Conservation (phyloP, 2,329 filamentous ascomycete genomes). For the Xylaria sp. region DNA sequence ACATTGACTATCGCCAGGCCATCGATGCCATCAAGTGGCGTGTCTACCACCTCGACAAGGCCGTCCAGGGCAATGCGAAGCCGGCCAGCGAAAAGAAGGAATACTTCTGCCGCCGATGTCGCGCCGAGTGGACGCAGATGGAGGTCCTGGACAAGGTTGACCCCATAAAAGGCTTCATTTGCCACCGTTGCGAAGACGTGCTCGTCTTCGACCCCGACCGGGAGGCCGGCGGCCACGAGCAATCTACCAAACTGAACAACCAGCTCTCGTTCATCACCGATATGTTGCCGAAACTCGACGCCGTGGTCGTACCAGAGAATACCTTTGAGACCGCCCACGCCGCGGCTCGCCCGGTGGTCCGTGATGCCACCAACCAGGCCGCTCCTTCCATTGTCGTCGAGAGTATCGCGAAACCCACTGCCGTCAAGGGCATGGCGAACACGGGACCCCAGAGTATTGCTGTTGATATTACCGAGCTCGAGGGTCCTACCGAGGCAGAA, state of each 20-base stretch:
- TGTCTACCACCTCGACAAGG: constrained; percentile 86
- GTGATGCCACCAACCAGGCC: constrained; percentile 75
- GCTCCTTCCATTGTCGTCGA: constrained; percentile 69
- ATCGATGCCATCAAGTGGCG: constrained; percentile 98
- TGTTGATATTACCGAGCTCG: constrained; percentile 74
- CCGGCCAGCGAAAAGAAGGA: constrained; percentile 90
- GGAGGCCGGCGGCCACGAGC: constrained; percentile 76
- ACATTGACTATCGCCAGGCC: constrained; percentile 92
- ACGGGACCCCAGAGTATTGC: constrained; percentile 75
- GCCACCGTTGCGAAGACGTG: constrained; percentile 77
- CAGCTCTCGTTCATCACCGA: constrained; percentile 83
- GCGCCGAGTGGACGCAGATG: constrained; percentile 86
- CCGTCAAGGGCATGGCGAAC: constrained; percentile 75
- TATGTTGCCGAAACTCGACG: constrained; percentile 80
- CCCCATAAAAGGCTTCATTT: constrained; percentile 76
- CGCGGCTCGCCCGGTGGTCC: constrained; percentile 70
- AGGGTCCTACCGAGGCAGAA: constrained; percentile 74
- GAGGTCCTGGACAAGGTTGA: constrained; percentile 85
- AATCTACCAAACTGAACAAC: constrained; percentile 78
- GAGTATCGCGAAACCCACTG: constrained; percentile 66
- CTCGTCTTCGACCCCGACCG: constrained; percentile 75
- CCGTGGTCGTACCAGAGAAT: constrained; percentile 77
- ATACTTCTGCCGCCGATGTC: constrained; percentile 84
- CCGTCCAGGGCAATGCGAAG: constrained; percentile 84
- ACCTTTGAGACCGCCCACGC: constrained; percentile 76